These are phyloP conservation scores for Suhomyces kunorum DNA, from an alignment of 1,139 yeast species.

Conservation along the genomic window DNA sequence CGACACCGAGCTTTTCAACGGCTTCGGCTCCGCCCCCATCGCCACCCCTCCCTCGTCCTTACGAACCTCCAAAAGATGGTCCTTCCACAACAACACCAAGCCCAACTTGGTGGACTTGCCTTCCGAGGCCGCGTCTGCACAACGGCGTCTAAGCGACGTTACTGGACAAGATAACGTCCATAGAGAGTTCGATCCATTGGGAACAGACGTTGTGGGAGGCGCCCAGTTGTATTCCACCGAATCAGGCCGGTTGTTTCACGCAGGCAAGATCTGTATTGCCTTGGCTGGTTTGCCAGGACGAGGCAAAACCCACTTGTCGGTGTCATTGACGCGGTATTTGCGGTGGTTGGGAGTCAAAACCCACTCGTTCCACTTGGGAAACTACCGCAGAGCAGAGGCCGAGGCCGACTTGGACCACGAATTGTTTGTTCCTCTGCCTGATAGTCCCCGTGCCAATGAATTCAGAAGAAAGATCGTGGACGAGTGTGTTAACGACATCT, in stretches of 20 bases:
- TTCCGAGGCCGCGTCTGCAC: slow-evolving; percentile 26
- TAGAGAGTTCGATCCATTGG: slow-evolving; percentile 51
- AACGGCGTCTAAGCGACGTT: slow-evolving; percentile 44
- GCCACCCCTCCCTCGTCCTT: slow-evolving; percentile 21
- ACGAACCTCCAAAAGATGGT: slow-evolving; percentile 47
- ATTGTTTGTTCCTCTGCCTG: slow-evolving; percentile 66
- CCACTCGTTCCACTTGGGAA: slow-evolving; percentile 89
- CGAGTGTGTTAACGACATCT: slow-evolving; percentile 69
- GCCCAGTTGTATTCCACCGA: slow-evolving; percentile 92
- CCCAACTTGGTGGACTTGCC: slow-evolving; percentile 42
- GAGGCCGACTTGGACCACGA: slow-evolving; percentile 62
- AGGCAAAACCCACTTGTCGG: slow-evolving; percentile 92
- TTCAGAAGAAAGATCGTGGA: slow-evolving; percentile 62
- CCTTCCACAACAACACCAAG: slow-evolving; percentile 40
- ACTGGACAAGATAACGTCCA: slow-evolving; percentile 57
- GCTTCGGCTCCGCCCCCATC: slow-evolving; percentile 42
- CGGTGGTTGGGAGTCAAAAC: slow-evolving; percentile 96
- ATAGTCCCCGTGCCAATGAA: slow-evolving; percentile 52
- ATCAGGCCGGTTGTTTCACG: slow-evolving; percentile 87
- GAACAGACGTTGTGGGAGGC: slow-evolving; percentile 45
- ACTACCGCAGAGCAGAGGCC: slow-evolving; percentile 72
- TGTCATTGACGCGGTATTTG: slow-evolving; percentile 84
- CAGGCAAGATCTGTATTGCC: slow-evolving; percentile 88
- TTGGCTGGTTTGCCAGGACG: slow-evolving; percentile 95
- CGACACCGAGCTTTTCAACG: slow-evolving; percentile 40